These are phyloP conservation scores for Catunica adiposa DNA, from an alignment of 2,329 filamentous ascomycete genomes.

Conservation along the genomic window DNA sequence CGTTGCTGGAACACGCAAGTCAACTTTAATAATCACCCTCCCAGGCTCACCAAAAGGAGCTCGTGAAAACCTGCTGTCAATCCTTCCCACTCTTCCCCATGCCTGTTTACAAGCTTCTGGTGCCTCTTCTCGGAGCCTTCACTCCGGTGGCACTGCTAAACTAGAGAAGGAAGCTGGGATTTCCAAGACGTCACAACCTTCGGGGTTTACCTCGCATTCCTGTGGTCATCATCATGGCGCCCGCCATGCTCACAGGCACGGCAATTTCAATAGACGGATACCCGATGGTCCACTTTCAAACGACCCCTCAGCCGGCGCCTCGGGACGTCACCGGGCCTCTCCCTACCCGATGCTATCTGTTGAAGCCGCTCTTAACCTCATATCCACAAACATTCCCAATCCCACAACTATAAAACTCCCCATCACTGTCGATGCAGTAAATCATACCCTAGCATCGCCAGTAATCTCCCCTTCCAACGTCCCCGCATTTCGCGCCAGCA, in stretches of 20 bases:
- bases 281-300: slow-evolving; percentile 31
- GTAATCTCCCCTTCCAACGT: slow-evolving; percentile 68
- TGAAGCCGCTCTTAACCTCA: slow-evolving; percentile 57
- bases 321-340: slow-evolving; percentile 62
- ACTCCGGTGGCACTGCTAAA: slow-evolving; percentile 65
- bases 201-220: slow-evolving; percentile 18
- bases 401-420: slow-evolving; percentile 39
- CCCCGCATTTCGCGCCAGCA: slow-evolving; percentile 85
- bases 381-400: slow-evolving; percentile 55
- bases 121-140: slow-evolving; percentile 60
- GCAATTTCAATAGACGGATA: slow-evolving; percentile 31
- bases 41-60: slow-evolving; percentile 93
- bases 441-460: slow-evolving; percentile 66
- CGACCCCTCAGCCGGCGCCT: slow-evolving; percentile 42
- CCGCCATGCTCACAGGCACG: slow-evolving; percentile 39
- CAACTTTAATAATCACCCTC: slow-evolving; percentile 69
- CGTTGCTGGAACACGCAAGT: slow-evolving; percentile 71
- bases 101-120: slow-evolving; percentile 72
- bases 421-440: slow-evolving; percentile 51
- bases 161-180: slow-evolving; percentile 37
- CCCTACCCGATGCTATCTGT: slow-evolving; percentile 89
- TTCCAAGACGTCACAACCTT: slow-evolving; percentile 8
- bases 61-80: slow-evolving; percentile 75
- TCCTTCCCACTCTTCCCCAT: slow-evolving; percentile 83
- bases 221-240: slow-evolving; percentile 15